phyloP scores from a whole-genome alignment of 2,329 filamentous ascomycete genomes.

The Colletotrichum tamarilloi region DNA sequence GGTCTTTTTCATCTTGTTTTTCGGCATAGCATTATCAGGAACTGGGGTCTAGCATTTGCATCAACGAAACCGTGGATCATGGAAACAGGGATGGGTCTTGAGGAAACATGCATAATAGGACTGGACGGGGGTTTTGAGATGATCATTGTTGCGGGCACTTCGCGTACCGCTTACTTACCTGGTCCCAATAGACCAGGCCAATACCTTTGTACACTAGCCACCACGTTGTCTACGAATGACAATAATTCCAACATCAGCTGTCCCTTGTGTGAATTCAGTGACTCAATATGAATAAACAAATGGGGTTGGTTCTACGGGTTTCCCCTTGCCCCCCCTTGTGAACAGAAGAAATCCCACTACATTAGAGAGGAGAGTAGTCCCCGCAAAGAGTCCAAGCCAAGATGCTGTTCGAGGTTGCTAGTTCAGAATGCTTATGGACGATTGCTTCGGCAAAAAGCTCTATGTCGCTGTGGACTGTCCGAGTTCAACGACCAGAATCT shows the following conservation, averaged over 20 bases:
- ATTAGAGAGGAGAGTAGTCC: no score
- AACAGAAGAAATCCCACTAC: no score
- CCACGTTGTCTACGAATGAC: conserved; percentile 10
- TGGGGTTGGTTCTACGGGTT: no score
- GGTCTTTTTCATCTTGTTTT: neutral
- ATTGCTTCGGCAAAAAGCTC: no score
- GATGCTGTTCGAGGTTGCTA: no score
- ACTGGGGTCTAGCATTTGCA: conserved; percentile 26
- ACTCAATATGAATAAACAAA: no score
- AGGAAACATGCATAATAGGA: conserved; percentile 16
- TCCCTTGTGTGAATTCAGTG: no score
- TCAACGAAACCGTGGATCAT: conserved; percentile 9
- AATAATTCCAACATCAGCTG: neutral
- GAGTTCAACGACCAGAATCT: no score
- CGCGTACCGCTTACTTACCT: neutral
- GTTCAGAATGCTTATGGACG: no score
- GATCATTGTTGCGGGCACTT: neutral
- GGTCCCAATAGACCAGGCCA: neutral
- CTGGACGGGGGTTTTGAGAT: neutral
- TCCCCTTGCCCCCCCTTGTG: no score
- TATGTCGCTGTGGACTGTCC: no score
- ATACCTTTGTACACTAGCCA: conserved; percentile 21
- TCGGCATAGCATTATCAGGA: conserved; percentile 29
- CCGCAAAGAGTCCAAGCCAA: no score
- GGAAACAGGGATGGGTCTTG: neutral